Base-by-base conservation (phyloP, 768 basidiomycete species). In the Leccinellum rugosiceps region DNA sequence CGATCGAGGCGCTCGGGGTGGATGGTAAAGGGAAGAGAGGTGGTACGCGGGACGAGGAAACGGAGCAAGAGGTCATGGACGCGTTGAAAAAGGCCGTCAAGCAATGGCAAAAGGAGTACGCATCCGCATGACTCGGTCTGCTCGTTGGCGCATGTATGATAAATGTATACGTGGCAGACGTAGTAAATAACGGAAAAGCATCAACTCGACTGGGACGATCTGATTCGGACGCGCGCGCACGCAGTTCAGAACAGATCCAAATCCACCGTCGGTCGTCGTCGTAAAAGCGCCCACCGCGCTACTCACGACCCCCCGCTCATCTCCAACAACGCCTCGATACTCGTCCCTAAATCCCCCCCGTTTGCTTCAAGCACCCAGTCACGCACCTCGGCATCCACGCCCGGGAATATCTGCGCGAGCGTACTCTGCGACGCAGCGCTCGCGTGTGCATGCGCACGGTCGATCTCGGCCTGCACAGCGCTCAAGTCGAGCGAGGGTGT, bases 351-450 rank as follows among this genome's bases (percentile, higher is more conserved):
- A 75, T 97, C 93, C 19, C 92, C 90, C 8, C 83, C 83, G 64
- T 93, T 93, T 46, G 91, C 92, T 68, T 96, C 94, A 57, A 96
- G 74, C 34, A 98, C 92, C 83, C 84, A 88, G 58, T 94, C 90
- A 43, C 93, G 81, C 31, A 97, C 84, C 71, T 95, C 95, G 47
- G 71, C 70, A 66, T 98, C 95, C 61, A 90, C 77, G 10, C 71
- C 71, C 2, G 94, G 94, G 80, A 98, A 98, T 59, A 96, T 96
- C 74, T 95, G 92, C 55, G 81, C 73, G 59, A 98, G 74, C 30
- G 94, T 96, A 63, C 86, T 85, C 55, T 79, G 75, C 51, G 91
- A 80, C 3, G 90, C 90, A 15, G 79, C 82, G 15, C 83, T 83
- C 21, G 88, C 90, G 45, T 85, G 80, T 57, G 86, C 84, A 63